Evolutionary conservation across 495 filamentous ascomycete species (phyloP).

Genomic region (Choiromyces venosus): DNA sequence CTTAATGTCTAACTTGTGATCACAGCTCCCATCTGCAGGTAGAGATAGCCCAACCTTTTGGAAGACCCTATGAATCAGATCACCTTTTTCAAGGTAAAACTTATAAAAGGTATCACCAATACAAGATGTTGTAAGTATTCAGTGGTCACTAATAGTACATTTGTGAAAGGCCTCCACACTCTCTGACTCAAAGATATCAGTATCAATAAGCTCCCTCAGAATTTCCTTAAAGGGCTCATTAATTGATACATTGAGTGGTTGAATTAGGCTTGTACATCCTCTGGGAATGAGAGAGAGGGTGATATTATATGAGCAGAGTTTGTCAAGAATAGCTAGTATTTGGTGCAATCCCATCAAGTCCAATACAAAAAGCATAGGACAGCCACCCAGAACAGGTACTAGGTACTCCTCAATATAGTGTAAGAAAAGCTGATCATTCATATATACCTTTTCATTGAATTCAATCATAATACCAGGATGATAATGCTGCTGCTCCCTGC

Average conservation of each 20-base stretch:
- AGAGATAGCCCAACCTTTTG: background rate
- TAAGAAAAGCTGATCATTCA: too few species aligned
- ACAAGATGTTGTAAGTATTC: slow-evolving; percentile 3
- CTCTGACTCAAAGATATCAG: background rate
- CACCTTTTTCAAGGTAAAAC: slow-evolving; percentile 1
- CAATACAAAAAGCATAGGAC: too few species aligned
- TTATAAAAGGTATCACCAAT: slow-evolving; percentile 12
- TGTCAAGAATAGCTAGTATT: too few species aligned
- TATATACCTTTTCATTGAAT: background rate
- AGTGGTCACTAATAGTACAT: background rate
- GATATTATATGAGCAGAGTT: too few species aligned
- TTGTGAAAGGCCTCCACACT: slow-evolving; percentile 6
- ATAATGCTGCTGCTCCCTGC: too few species aligned
- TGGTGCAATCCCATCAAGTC: too few species aligned
- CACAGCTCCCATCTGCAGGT: background rate
- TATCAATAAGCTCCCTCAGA: slow-evolving; percentile 1
- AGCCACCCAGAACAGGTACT: too few species aligned
- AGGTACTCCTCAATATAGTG: too few species aligned
- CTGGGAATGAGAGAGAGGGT: too few species aligned
- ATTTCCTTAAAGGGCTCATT: slow-evolving; percentile 1
- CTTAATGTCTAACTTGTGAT: background rate
- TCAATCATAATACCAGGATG: background rate
- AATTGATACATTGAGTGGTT: too few species aligned
- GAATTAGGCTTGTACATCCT: too few species aligned
- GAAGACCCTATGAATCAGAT: background rate